Conservation (phyloP, 208 protist genomes). For the Angomonas deanei region DNA sequence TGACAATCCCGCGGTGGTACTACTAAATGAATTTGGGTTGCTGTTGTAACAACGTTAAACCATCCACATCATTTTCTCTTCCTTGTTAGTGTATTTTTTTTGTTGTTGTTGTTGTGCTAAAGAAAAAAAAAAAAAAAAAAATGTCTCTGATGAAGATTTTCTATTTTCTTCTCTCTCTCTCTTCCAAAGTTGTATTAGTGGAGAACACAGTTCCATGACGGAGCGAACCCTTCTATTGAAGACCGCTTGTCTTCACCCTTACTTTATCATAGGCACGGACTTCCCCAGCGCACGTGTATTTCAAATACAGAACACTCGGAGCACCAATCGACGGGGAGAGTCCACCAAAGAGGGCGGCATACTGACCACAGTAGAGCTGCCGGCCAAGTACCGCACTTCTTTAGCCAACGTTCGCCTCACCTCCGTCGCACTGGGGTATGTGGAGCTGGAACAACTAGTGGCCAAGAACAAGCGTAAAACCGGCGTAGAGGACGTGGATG, state of each 20-base stretch:
- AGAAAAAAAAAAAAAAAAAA: constrained; percentile 19
- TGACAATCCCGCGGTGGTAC: constrained; percentile 68
- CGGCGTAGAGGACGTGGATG: constrained; percentile 14
- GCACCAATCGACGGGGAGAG: constrained; percentile 10
- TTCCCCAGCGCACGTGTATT: constrained; percentile 78
- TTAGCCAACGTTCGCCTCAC: constrained; percentile 57
- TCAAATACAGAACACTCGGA: constrained; percentile 14
- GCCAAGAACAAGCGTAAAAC: constrained; percentile 1
- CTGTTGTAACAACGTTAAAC: constrained; percentile 34
- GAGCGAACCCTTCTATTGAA: constrained; percentile 69
- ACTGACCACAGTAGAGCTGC: constrained; percentile 45
- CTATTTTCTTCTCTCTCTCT: background rate
- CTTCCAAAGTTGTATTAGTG: no score
- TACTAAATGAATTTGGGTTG: constrained; percentile 79
- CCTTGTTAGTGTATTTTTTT: background rate
- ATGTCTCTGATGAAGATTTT: constrained; percentile 4
- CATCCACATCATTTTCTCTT: background rate
- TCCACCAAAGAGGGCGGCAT: no score
- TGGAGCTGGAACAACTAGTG: background rate
- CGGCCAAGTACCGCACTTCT: constrained; percentile 23
- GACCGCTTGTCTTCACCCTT: constrained; percentile 33
- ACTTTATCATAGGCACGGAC: constrained; percentile 73
- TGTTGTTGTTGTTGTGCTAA: background rate
- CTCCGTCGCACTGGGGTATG: constrained; percentile 36
- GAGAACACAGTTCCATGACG: no score